Evolutionary conservation across 306 rosid species (phyloP), one percentile per base, ranked within the genome.

Genomic region (Calophaca sinica): DNA sequence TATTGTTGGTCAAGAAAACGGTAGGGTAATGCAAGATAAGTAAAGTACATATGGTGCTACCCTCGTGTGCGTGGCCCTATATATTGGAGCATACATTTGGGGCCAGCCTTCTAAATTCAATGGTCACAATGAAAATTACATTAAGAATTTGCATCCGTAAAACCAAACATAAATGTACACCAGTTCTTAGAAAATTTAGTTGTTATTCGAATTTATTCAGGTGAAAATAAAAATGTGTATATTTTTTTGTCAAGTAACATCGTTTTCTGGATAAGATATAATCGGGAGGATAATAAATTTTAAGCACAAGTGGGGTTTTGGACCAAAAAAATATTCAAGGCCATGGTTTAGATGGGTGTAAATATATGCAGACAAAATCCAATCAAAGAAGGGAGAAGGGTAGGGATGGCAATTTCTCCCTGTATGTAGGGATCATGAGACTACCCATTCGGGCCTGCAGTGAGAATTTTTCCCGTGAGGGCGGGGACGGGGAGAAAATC

Each of bases 31-130:
- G 26, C 26, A 20, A 0, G 26, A 33, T 33, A 33, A 2, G 36
- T 32, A 67, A 4, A 45, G 26, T 68, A 68, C 55, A 74, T 61
- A 70, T 82, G 86, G 82, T 41, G 49, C 5, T 45, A 65, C 74
- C 57, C 86, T 87, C 81, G 86, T 85, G 88, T 54, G 85, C 79
- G 83, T 81, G 86, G 89, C 67, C 53, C 74, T 48, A 15, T 62
- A 15, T 20, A 20, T 20, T 20, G 26, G 26, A 13, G 50, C 68
- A 70, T 42, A 7, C 48, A 42, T 32, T 31, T 14, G 63, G 70
- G 83, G 15, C 59, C 76, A 39, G 8, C 2, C 44, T 73, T 44
- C 36, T 26, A 10, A 73, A 29, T 57, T 57, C 29, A 14, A 20
- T 20, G 48, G 28, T 7, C 48, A 57, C 14, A 32, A 13, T 50